Evolutionary conservation across 768 basidiomycete species (phyloP).

Genomic region (Trametes maxima): DNA sequence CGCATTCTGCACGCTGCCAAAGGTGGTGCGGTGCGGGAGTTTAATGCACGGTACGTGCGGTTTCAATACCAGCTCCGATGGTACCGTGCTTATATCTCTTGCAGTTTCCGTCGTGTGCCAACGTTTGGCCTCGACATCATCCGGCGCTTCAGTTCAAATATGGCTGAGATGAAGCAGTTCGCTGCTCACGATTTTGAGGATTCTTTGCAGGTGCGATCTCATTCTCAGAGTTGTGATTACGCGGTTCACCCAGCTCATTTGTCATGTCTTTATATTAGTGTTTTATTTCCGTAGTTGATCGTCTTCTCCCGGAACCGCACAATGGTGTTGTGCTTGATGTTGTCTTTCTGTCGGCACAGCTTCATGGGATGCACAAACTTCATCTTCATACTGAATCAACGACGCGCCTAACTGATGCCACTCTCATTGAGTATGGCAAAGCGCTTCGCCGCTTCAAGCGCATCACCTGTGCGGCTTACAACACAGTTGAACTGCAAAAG

Average conservation of each 20-base stretch:
- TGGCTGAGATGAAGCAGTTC: constrained; percentile 30
- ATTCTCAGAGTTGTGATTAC: too few relatives aligned
- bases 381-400: neutral
- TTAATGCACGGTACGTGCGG: constrained; percentile 20
- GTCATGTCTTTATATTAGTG: neutral
- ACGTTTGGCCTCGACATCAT: constrained; percentile 32
- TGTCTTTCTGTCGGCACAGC: neutral
- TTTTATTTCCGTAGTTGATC: constrained; percentile 16
- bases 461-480: constrained; percentile 32
- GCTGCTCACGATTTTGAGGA: constrained; percentile 34
- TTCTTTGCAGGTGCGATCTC: constrained; percentile 4
- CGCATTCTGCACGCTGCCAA: constrained; percentile 25
- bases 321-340: neutral
- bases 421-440: neutral
- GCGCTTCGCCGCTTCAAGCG: constrained; percentile 32
- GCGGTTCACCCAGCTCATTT: too few relatives aligned
- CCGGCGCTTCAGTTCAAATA: constrained; percentile 26
- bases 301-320: neutral
- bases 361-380: neutral
- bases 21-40: neutral
- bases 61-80: too few relatives aligned
- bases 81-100: neutral
- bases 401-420: neutral
- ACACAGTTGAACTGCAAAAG: constrained; percentile 39
- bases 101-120: constrained; percentile 23